A percentile compares a stretch with the other conserved stretches of the same genome.
Conservation (phyloP, 2,329 filamentous ascomycete genomes). For the Hypoxylon sp. region DNA sequence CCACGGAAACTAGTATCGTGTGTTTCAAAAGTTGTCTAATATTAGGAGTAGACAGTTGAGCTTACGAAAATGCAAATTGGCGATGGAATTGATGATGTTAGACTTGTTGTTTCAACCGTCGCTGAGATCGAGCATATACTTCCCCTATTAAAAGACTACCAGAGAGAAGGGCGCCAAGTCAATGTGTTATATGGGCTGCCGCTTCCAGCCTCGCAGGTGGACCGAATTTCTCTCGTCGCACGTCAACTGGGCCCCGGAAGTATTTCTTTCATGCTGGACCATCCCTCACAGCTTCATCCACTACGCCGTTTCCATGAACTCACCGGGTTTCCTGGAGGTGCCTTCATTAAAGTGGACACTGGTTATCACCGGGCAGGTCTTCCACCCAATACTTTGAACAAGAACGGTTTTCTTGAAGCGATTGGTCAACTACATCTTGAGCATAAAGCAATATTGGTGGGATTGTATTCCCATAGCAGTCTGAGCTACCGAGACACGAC, state of each 20-base stretch:
- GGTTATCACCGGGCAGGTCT: constrained; percentile 17
- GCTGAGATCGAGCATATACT: constrained; percentile 22
- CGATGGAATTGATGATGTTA: neutral
- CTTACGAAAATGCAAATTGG: constrained; percentile 17
- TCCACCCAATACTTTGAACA: neutral
- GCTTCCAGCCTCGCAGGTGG: constrained; percentile 8
- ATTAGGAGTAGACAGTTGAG: neutral
- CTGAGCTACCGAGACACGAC: constrained; percentile 14
- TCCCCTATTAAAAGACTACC: constrained; percentile 1
- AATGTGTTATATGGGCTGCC: constrained; percentile 14
- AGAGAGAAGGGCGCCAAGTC: neutral
- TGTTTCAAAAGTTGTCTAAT: neutral
- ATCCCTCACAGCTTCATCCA: constrained; percentile 9
- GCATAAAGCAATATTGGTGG: constrained; percentile 2
- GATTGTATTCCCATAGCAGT: constrained; percentile 19
- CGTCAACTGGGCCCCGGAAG: constrained; percentile 2
- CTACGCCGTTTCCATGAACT: constrained; percentile 4
- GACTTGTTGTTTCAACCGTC: constrained; percentile 16
- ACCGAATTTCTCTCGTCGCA: constrained; percentile 1
- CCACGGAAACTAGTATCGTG: neutral
- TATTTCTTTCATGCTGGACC: constrained; percentile 17
- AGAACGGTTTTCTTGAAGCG: constrained; percentile 9
- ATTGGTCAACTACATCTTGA: constrained; percentile 5
- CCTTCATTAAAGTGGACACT: constrained; percentile 8
- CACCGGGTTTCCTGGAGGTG: constrained; percentile 7